Evolutionary conservation across 75 land plant species (phyloP).

Genomic region (Cryptomeria japonica): DNA sequence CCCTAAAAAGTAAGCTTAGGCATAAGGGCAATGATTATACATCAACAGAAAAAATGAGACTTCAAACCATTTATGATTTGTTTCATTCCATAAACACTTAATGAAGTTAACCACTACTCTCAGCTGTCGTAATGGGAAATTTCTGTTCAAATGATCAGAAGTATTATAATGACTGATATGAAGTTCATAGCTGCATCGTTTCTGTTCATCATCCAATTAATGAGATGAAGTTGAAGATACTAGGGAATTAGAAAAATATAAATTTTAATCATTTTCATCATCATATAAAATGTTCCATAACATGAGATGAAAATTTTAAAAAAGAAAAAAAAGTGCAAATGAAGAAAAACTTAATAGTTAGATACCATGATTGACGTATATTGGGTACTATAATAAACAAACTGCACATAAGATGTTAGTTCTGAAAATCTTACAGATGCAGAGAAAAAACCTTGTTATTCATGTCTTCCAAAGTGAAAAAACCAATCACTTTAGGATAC

Average conservation of each 20-base stretch:
- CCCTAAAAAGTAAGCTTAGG: background rate
- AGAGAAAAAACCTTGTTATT: constrained; percentile 64
- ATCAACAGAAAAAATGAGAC: background rate
- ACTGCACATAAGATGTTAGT: background rate
- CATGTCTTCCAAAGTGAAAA: constrained; percentile 71
- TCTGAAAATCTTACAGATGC: constrained; percentile 9
- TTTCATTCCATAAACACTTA: background rate
- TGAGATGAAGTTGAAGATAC: background rate
- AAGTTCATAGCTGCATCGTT: background rate
- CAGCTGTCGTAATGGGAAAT: background rate
- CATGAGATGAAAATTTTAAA: background rate
- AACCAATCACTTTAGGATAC: constrained; percentile 81
- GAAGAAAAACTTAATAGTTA: background rate
- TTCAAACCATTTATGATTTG: background rate
- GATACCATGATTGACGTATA: background rate
- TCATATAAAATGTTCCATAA: background rate
- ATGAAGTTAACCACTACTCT: background rate
- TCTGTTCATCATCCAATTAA: background rate
- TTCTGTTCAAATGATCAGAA: background rate
- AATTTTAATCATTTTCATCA: background rate
- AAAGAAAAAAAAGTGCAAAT: background rate
- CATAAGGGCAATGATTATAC: background rate
- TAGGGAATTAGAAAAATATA: background rate
- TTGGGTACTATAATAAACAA: background rate
- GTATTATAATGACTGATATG: background rate